Evolutionary conservation across 2,329 filamentous ascomycete genomes (phyloP), one percentile per base, ranked within the genome.

Genomic region (Exophiala calicioides): DNA sequence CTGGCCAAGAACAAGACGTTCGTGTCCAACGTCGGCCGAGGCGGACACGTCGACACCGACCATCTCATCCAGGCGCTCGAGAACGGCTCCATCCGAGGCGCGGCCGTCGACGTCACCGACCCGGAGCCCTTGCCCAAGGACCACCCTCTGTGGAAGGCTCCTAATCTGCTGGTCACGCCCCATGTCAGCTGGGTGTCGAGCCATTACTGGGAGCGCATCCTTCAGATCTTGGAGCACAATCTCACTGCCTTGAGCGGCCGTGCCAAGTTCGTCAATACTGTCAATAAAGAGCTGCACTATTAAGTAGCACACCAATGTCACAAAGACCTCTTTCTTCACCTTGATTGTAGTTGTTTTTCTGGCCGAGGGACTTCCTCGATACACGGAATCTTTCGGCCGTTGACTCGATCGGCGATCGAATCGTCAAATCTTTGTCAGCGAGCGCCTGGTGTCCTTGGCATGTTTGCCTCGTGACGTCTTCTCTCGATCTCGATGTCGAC

Each of bases 21-120:
- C 23, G 3, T 55, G 9, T 40, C 35, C 19, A 58, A 58, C 24
- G 75, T 0, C 67, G 49, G 33, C 10, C 32, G 55, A 9, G 55
- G 55, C 9, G 37, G 69, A 0, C 66, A 78, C 10, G 62, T 79
- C 16, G 59, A 73, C 37, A 75, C 73, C 2, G 67, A 52, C 8
- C 52, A 42, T 24, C 27, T 57, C 20, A 44, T 53, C 15, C 29
- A 26, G 3, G 48, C 52, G 8, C 19, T 57, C 16, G 50, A 57
- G 23, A 36, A 44, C 20, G 51, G 47, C 8, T 15, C 30, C 34
- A 39, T 58, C 19, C 27, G 50, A 3, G 55, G 53, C 24, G 55
- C 55, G 10, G 54, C 55, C 10, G 18, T 58, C 6, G 55, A 58
- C 31, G 55, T 56, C 10, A 51, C 45, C 9, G 36, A 56, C n/a